Percentiles rank a stretch among this genome's conserved stretches.
Evolutionary conservation across 140 eudicot species (phyloP).

Genomic region (Eryngium alpinum): DNA sequence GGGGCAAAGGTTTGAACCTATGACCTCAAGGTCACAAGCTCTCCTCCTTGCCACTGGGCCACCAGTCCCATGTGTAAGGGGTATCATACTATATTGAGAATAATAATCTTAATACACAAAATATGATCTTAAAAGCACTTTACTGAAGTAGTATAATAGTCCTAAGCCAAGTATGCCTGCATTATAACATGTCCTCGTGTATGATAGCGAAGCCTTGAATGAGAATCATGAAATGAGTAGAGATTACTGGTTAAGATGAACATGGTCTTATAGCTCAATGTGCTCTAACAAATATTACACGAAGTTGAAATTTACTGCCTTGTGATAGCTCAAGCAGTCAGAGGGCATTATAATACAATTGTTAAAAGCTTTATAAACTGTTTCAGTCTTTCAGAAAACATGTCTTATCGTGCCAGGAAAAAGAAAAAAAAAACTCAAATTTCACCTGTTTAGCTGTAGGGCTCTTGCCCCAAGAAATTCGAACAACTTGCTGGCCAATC

Average conservation of each 20-base stretch:
- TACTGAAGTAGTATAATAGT: background rate
- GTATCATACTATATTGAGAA: background rate
- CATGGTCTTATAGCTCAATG: background rate
- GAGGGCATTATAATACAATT: background rate
- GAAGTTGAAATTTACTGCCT: background rate
- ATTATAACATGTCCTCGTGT: background rate
- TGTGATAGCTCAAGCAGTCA: background rate
- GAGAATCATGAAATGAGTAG: background rate
- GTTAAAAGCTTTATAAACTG: background rate
- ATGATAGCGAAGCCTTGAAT: background rate
- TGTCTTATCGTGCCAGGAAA: background rate
- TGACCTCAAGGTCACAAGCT: too few relatives aligned
- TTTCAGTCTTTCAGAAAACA: slow-evolving; percentile 1
- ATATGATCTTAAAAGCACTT: background rate
- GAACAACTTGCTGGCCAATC: slow-evolving; percentile 86
- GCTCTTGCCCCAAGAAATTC: slow-evolving; percentile 92
- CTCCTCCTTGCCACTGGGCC: too few relatives aligned
- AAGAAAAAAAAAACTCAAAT: background rate
- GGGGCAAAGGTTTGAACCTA: too few relatives aligned
- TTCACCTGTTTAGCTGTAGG: slow-evolving; percentile 72
- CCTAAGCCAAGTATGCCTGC: background rate
- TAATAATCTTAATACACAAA: background rate
- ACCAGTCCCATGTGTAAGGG: too few relatives aligned
- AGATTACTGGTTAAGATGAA: background rate
- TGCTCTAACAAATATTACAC: background rate